phyloP scores from a whole-genome alignment of 257 asterid genomes.

The Solanum microdontum region DNA sequence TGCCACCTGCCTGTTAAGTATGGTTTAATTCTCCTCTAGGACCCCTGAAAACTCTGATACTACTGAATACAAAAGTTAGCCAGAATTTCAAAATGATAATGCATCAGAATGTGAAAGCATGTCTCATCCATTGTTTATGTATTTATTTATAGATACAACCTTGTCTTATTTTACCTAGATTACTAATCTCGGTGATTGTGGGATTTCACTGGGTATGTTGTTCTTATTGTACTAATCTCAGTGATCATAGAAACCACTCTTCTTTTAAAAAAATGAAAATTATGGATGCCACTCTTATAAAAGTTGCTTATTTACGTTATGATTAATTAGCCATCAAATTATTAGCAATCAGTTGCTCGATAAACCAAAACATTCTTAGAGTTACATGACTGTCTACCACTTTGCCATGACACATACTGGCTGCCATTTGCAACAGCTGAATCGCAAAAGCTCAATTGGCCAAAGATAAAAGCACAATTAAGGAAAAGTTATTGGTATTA shows the following conservation, averaged over 20 bases:
- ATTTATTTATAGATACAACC: neutral
- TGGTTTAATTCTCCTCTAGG: neutral
- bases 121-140: neutral
- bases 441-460: neutral
- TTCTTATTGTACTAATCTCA: neutral
- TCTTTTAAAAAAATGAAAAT: neutral
- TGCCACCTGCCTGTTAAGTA: neutral
- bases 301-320: neutral
- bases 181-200: neutral
- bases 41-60: neutral
- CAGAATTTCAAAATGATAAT: neutral
- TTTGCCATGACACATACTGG: neutral
- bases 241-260: neutral
- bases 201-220: neutral
- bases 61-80: neutral
- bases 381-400: neutral
- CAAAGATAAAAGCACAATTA: neutral
- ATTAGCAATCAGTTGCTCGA: neutral
- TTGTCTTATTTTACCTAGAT: neutral
- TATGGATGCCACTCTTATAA: neutral
- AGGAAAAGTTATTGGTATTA: neutral
- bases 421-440: neutral
- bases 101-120: neutral
- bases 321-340: neutral
- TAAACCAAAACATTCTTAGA: neutral